A percentile compares a stretch with the other conserved stretches of the same genome.
Evolutionary conservation across 1,284 basidiomycete species (phyloP).

Genomic region (Rhodotorula sp.): DNA sequence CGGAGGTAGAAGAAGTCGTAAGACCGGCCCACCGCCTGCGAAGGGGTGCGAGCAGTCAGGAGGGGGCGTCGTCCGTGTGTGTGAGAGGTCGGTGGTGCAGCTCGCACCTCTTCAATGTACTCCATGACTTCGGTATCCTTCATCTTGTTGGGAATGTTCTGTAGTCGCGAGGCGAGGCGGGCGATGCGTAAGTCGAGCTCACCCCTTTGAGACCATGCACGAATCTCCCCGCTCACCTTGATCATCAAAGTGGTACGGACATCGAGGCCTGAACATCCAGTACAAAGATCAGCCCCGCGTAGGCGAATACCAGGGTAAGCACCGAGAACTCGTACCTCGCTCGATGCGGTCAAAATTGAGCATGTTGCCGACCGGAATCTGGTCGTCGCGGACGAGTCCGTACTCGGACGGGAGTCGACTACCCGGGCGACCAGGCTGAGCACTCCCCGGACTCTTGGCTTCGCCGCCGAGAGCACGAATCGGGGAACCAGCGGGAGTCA

Average conservation of each 20-base stretch:
- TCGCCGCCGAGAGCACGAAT: background rate
- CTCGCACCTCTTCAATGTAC: slow-evolving; percentile 64
- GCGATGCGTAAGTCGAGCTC: too few relatives aligned
- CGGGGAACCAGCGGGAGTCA: too few relatives aligned
- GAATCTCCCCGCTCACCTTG: slow-evolving; percentile 18
- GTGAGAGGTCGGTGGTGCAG: background rate
- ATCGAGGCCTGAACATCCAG: slow-evolving; percentile 57
- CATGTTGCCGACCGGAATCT: slow-evolving; percentile 60
- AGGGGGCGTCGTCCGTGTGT: background rate
- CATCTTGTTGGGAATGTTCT: slow-evolving; percentile 87
- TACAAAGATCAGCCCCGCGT: too few relatives aligned
- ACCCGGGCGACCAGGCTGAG: background rate
- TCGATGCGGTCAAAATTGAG: slow-evolving; percentile 68
- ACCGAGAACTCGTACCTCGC: slow-evolving; percentile 44
- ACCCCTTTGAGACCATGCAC: background rate
- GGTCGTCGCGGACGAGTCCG: slow-evolving; percentile 39
- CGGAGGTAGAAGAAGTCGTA: slow-evolving; percentile 81
- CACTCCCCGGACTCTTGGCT: too few relatives aligned
- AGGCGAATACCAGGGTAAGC: background rate
- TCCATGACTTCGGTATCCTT: slow-evolving; percentile 67
- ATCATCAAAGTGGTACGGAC: slow-evolving; percentile 64
- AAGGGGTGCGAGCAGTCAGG: background rate
- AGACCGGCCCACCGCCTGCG: slow-evolving; percentile 29
- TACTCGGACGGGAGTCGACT: background rate
- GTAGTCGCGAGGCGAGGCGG: slow-evolving; percentile 42